Percentiles rank a stretch among this genome's conserved stretches.
Evolutionary conservation across 2,329 filamentous ascomycete genomes (phyloP).

Genomic region (Epichloe sp.): DNA sequence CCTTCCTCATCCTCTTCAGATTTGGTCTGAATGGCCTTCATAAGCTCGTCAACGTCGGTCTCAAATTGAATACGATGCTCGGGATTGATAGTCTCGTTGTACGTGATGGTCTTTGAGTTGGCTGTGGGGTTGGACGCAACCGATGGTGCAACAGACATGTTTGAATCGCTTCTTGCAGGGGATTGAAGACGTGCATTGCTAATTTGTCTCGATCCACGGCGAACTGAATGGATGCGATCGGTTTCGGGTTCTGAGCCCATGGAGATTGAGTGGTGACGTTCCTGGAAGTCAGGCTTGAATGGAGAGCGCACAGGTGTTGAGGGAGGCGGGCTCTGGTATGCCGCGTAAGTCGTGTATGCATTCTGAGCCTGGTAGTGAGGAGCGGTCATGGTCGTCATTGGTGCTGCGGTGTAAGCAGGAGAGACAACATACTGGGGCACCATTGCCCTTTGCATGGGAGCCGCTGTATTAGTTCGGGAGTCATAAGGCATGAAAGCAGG

Average conservation of each 20-base stretch:
- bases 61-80: conserved; percentile 49
- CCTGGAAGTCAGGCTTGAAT: conserved; percentile 21
- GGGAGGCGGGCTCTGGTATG: conserved; percentile 26
- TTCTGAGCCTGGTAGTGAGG: conserved; percentile 29
- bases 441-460: conserved; percentile 30
- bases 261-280: conserved; percentile 14
- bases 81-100: conserved; percentile 33
- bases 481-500: conserved; percentile 36
- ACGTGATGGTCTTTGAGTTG: conserved; percentile 28
- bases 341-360: conserved; percentile 28
- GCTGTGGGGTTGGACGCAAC: conserved; percentile 15
- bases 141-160: conserved; percentile 15
- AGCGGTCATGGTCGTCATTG: conserved; percentile 28
- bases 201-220: conserved; percentile 15
- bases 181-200: conserved; percentile 22
- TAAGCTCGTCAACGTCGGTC: conserved; percentile 77
- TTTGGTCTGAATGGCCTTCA: conserved; percentile 75
- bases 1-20: conserved; percentile 24
- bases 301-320: conserved; percentile 20
- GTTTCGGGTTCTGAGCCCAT: conserved; percentile 12
- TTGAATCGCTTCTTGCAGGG: conserved; percentile 21
- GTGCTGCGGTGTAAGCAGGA: conserved; percentile 28
- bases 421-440: conserved; percentile 34
- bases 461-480: conserved; percentile 23
- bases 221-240: conserved; percentile 10